Evolutionary conservation across 345 rosid species (phyloP).

Genomic region (Theobroma cacao): DNA sequence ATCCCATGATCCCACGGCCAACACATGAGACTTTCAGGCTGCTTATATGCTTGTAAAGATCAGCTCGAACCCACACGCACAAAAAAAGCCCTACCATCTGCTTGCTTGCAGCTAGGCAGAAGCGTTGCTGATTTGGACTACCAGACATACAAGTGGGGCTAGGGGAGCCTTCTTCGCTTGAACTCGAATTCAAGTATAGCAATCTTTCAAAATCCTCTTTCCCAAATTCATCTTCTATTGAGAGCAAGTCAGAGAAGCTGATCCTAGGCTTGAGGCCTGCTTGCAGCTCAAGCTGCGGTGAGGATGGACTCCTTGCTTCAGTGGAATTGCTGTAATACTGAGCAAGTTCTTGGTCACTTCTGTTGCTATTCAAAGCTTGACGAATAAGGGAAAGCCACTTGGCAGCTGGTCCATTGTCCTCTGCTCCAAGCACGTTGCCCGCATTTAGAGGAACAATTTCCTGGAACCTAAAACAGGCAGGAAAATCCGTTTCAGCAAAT

Average conservation of each 20-base stretch:
- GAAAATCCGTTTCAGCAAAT: background rate
- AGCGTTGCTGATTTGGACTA: conserved; percentile 31
- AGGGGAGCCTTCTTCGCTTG: conserved; percentile 24
- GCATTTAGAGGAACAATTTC: conserved; percentile 88
- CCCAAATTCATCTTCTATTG: conserved; percentile 43
- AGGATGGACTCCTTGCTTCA: background rate
- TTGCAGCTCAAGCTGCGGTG: conserved; percentile 14
- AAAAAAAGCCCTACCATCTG: conserved; percentile 95
- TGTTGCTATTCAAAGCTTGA: conserved; percentile 49
- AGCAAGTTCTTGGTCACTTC: conserved; percentile 22
- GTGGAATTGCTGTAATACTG: conserved; percentile 23
- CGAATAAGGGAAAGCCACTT: conserved; percentile 78
- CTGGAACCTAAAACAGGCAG: conserved; percentile 59
- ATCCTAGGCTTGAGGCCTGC: conserved; percentile 28
- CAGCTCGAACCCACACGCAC: conserved; percentile 81
- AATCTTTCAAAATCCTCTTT: conserved; percentile 32
- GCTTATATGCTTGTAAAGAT: conserved; percentile 50
- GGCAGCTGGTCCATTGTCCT: conserved; percentile 70
- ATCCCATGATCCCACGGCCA: conserved; percentile 96
- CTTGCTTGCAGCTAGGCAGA: conserved; percentile 78
- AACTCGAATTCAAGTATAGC: conserved; percentile 5
- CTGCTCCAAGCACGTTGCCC: conserved; percentile 81
- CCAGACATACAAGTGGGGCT: conserved; percentile 16
- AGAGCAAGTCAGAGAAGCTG: conserved; percentile 59
- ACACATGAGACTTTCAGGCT: conserved; percentile 83